These are phyloP conservation scores for Yamadazyma buinensis DNA, from an alignment of 1,139 yeast genomes.

Conservation along the genomic window DNA sequence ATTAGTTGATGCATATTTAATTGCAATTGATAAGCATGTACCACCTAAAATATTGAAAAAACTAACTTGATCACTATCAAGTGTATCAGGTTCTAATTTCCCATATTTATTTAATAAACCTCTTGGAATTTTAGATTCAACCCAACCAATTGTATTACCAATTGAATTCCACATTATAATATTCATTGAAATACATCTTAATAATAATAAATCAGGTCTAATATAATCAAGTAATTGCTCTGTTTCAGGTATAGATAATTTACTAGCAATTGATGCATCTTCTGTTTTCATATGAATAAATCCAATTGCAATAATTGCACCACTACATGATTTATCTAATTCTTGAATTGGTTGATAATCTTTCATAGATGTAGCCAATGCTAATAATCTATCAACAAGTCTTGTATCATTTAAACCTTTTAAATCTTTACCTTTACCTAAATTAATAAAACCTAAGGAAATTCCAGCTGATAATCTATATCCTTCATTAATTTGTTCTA, in stretches of 20 bases:
- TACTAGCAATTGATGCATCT: constrained; percentile 56
- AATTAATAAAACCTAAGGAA: constrained; percentile 80
- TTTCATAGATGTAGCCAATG: constrained; percentile 57
- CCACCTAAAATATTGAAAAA: constrained; percentile 74
- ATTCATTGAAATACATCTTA: constrained; percentile 65
- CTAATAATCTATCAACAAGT: constrained; percentile 61
- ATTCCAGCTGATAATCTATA: constrained; percentile 88
- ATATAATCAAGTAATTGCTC: constrained; percentile 64
- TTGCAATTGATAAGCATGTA: constrained; percentile 66
- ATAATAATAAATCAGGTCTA: constrained; percentile 74
- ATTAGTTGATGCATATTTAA: constrained; percentile 72
- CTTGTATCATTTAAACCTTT: constrained; percentile 65
- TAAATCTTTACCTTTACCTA: constrained; percentile 70
- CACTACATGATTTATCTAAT: constrained; percentile 73
- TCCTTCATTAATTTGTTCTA: constrained; percentile 65
- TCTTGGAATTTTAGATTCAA: constrained; percentile 51
- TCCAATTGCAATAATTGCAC: constrained; percentile 74
- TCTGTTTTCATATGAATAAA: constrained; percentile 72
- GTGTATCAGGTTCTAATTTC: constrained; percentile 16
- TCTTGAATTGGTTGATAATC: constrained; percentile 68
- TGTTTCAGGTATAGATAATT: constrained; percentile 60
- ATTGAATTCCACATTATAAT: constrained; percentile 79
- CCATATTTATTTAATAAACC: constrained; percentile 31
- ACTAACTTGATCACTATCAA: constrained; percentile 64
- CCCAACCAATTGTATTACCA: constrained; percentile 54